Evolutionary conservation across 2,329 filamentous ascomycete species (phyloP).

Genomic region (Aschersonia sp.): DNA sequence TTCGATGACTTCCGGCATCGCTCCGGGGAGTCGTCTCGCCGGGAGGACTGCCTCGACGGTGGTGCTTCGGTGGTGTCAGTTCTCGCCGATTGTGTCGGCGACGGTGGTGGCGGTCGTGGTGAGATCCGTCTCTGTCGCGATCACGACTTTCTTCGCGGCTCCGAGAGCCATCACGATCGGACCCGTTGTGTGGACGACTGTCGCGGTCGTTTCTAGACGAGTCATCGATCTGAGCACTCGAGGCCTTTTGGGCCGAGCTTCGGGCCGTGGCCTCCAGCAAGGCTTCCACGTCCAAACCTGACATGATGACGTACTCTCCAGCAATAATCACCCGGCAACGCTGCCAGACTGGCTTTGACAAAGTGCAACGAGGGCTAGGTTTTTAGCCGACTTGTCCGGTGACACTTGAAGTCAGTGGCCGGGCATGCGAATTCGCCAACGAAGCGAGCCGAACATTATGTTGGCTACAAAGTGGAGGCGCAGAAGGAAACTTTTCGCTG

Average conservation of each 20-base stretch:
- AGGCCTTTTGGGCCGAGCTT: slow-evolving; percentile 34
- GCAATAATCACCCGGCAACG: neutral
- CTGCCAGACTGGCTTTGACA: too few relatives aligned
- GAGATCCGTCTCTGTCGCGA: slow-evolving; percentile 34
- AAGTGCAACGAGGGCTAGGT: too few relatives aligned
- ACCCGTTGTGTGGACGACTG: slow-evolving; percentile 24
- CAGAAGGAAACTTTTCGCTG: neutral
- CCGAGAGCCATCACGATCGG: slow-evolving; percentile 38
- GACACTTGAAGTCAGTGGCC: too few relatives aligned
- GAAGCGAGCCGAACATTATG: neutral
- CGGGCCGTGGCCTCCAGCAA: slow-evolving; percentile 75
- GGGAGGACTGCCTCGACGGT: slow-evolving; percentile 28
- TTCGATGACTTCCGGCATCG: slow-evolving; percentile 67
- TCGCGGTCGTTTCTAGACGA: slow-evolving; percentile 28
- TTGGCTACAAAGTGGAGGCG: neutral
- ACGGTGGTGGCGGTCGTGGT: slow-evolving; percentile 28
- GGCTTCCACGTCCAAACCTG: slow-evolving; percentile 64
- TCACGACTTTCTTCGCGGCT: slow-evolving; percentile 42
- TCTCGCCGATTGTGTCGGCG: slow-evolving; percentile 38
- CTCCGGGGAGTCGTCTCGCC: slow-evolving; percentile 55
- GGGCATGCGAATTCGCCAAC: too few relatives aligned
- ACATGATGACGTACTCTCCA: slow-evolving; percentile 21
- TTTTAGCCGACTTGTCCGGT: too few relatives aligned
- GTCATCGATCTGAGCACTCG: slow-evolving; percentile 31
- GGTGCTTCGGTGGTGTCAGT: slow-evolving; percentile 33